Evolutionary conservation across 306 rosid species (phyloP), one percentile per base, ranked within the genome.

Genomic region (Cicer cuneatum): DNA sequence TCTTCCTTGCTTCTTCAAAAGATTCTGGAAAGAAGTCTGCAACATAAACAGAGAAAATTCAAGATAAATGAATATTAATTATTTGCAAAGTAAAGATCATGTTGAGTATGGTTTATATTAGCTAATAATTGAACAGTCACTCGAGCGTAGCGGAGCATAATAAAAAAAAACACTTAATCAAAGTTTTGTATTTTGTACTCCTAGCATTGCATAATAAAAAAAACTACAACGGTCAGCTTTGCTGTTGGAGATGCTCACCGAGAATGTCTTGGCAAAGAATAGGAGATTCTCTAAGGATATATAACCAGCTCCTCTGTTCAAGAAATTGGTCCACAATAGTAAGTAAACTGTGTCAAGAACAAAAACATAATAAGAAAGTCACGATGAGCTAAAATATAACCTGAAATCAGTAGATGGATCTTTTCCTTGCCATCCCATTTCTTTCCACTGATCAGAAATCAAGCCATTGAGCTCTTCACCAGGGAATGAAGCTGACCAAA

Each of bases 351-450:
- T 5, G 71, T 38, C 60, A 71, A 46, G 41, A 12, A 66, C 2
- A 48, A 59, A 45, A 19, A 45, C 16, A n/a, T 70, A 56, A 35
- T 24, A 19, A 68, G 35, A 48, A 68, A 39, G 13, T 35, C 66
- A 68, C 38, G 33, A 73, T 56, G 73, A 61, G 62, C 18, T 8
- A 72, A 74, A 52, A 72, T 57, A 47, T 69, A 80, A 93, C 98
- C 97, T 89, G 86, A 93, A 93, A 89, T 93, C 97, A 38, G 98
- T 93, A 0, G 98, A 93, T 41, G 98, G 98, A 65, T 93, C 97
- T 83, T 86, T 90, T 83, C 98, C 97, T 69, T 93, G 98, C 97
- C 97, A 93, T 59, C 98, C 98, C 97, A 90, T 93, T 79, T 93
- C 93, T 78, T 93, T 93, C 98, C 97, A 90, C 59, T 93, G 98